Percentiles rank a stretch among this genome's conserved stretches.
These are phyloP conservation scores for Saussurea involucrata DNA, from an alignment of 129 eudicot genomes.

Conservation along the genomic window DNA sequence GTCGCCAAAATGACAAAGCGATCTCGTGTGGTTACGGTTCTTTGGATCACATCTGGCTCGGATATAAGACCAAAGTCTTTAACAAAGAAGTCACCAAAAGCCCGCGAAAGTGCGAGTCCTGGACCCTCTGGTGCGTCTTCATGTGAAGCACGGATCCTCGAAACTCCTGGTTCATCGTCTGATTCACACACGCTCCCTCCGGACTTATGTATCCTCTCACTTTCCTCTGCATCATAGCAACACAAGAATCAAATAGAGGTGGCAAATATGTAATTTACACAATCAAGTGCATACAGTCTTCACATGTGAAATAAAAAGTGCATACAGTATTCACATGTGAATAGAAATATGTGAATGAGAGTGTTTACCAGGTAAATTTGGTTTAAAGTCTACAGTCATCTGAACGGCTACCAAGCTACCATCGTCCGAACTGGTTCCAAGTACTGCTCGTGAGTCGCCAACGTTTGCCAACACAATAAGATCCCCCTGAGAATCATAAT, in stretches of 20 bases:
- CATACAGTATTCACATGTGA: neutral
- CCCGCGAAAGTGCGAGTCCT: constrained; percentile 88
- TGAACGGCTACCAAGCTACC: constrained; percentile 67
- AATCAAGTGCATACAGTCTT: neutral
- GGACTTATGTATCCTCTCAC: constrained; percentile 59
- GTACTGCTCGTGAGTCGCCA: constrained; percentile 91
- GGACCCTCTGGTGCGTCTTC: constrained; percentile 62
- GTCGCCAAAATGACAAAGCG: constrained; percentile 80
- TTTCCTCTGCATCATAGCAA: constrained; percentile 56
- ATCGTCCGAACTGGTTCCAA: constrained; percentile 57
- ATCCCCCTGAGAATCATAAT: constrained; percentile 57
- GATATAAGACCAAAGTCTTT: constrained; percentile 90
- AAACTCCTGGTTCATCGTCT: constrained; percentile 84
- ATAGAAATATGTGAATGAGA: neutral
- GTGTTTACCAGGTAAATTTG: constrained; percentile 72
- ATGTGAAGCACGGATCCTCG: constrained; percentile 65
- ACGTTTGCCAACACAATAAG: constrained; percentile 79
- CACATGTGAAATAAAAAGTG: no score
- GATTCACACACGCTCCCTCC: constrained; percentile 62
- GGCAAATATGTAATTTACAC: neutral
- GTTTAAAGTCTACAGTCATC: constrained; percentile 81
- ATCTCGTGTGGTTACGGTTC: constrained; percentile 56
- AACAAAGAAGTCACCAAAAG: constrained; percentile 78
- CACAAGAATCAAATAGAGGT: neutral
- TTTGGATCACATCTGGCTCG: constrained; percentile 79